Evolutionary conservation across 2,329 filamentous ascomycete species (phyloP).

Genomic region (Dactylella cylindrospora): DNA sequence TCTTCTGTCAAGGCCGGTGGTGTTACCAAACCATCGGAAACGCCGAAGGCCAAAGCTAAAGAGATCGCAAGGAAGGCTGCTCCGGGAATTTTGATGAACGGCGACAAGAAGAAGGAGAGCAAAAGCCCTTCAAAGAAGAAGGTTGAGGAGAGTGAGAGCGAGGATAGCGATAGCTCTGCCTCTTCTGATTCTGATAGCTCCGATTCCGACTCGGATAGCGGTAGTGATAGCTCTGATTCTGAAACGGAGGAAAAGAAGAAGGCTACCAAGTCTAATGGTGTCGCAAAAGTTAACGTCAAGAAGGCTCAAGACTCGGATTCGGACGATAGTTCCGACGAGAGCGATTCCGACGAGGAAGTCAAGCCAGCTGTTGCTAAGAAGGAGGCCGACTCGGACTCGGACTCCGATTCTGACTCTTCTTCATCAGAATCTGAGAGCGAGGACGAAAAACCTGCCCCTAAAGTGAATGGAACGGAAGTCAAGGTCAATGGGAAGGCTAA

Average conservation of each 20-base stretch:
- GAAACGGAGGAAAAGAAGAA: constrained; percentile 50
- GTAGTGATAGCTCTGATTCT: constrained; percentile 47
- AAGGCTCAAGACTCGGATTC: constrained; percentile 20
- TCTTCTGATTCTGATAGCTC: constrained; percentile 47
- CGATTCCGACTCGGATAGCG: constrained; percentile 51
- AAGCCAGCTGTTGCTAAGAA: constrained; percentile 28
- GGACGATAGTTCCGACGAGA: constrained; percentile 43
- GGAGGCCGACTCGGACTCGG: constrained; percentile 27
- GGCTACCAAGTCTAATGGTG: constrained; percentile 50
- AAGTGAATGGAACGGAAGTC: constrained; percentile 46
- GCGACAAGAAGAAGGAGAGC: constrained; percentile 51
- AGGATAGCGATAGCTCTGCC: constrained; percentile 47
- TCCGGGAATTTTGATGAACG: constrained; percentile 56
- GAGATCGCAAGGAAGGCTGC: constrained; percentile 64
- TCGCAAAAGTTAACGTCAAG: constrained; percentile 51
- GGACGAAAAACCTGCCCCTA: constrained; percentile 46
- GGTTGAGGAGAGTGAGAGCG: constrained; percentile 50
- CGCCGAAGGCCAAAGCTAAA: constrained; percentile 68
- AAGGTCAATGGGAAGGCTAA: constrained; percentile 47
- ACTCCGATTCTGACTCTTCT: constrained; percentile 23
- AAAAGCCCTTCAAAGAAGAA: constrained; percentile 48
- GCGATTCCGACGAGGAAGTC: constrained; percentile 49
- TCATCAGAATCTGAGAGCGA: constrained; percentile 1
- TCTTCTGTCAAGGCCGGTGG: constrained; percentile 65
- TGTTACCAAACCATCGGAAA: constrained; percentile 68